These are phyloP conservation scores for Fusarium scirpi DNA, from an alignment of 2,329 filamentous ascomycete species.

Conservation along the genomic window DNA sequence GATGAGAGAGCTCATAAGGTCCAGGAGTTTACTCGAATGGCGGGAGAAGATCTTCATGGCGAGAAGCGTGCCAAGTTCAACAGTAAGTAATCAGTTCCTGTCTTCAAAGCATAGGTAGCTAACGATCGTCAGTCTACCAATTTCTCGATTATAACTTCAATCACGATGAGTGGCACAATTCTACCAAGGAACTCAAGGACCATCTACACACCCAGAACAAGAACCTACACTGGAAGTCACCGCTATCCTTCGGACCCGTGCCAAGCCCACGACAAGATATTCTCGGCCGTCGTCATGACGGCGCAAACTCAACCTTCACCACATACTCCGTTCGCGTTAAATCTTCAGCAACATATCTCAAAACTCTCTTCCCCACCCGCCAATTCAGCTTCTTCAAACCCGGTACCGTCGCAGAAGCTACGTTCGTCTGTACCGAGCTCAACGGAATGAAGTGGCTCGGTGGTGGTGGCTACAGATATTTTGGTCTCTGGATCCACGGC, in stretches of 20 bases:
- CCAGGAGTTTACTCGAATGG: slow-evolving; percentile 67
- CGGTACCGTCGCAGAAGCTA: slow-evolving; percentile 59
- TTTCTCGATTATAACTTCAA: slow-evolving; percentile 36
- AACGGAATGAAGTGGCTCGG: slow-evolving; percentile 70
- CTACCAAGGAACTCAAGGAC: slow-evolving; percentile 24
- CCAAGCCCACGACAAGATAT: slow-evolving; percentile 39
- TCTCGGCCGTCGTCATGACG: neutral
- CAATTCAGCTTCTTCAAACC: slow-evolving; percentile 57
- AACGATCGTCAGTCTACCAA: slow-evolving; percentile 23
- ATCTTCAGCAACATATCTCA: slow-evolving; percentile 61
- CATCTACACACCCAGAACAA: slow-evolving; percentile 28
- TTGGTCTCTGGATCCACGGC: slow-evolving; percentile 72
- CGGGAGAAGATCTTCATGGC: slow-evolving; percentile 60
- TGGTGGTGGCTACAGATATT: slow-evolving; percentile 67
- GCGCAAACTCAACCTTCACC: slow-evolving; percentile 51
- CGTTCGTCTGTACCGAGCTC: slow-evolving; percentile 57
- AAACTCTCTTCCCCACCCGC: slow-evolving; percentile 60
- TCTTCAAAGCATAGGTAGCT: too few species aligned
- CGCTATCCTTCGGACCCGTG: slow-evolving; percentile 43
- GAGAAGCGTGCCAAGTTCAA: slow-evolving; percentile 50
- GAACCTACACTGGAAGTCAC: slow-evolving; percentile 25
- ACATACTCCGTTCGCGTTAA: slow-evolving; percentile 64
- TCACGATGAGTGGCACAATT: slow-evolving; percentile 41
- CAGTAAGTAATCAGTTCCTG: slow-evolving; percentile 51
- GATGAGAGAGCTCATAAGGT: slow-evolving; percentile 68